Percentiles rank a stretch among this genome's conserved stretches.
Evolutionary conservation across 768 basidiomycete genomes (phyloP).

Genomic region (Boletellus ananiceps): DNA sequence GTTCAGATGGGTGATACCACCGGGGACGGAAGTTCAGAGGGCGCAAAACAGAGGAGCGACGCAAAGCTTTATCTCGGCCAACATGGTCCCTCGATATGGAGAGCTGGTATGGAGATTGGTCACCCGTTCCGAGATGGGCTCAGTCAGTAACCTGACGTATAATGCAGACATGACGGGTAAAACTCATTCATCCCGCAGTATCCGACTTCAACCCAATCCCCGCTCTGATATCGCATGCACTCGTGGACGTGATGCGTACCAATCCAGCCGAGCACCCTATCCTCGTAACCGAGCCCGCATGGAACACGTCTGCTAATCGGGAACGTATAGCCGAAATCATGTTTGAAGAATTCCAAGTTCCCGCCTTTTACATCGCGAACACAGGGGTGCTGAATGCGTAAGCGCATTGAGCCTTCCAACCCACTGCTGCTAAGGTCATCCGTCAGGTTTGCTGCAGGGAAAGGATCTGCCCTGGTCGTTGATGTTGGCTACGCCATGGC

Average conservation of each 20-base stretch:
- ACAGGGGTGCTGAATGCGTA: conserved; percentile 92
- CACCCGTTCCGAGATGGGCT: conserved; percentile 84
- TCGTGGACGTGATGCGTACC: conserved; percentile 71
- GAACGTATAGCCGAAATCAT: conserved; percentile 96
- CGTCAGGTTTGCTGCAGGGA: conserved; percentile 88
- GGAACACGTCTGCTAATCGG: conserved; percentile 91
- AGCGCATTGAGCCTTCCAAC: conserved; percentile 23
- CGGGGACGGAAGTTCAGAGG: conserved; percentile 29
- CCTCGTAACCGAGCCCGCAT: conserved; percentile 90
- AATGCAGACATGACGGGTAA: conserved; percentile 1
- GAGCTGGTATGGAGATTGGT: conserved; percentile 81
- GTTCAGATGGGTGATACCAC: conserved; percentile 40
- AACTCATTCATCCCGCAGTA: conserved; percentile 39
- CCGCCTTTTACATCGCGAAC: conserved; percentile 96
- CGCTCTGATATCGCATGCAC: conserved; percentile 67
- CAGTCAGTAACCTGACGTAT: conserved; percentile 45
- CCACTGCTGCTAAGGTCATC: conserved; percentile 7
- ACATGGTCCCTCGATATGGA: conserved; percentile 85
- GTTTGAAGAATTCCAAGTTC: conserved; percentile 93
- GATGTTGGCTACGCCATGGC: conserved; percentile 88
- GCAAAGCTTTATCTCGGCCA: conserved; percentile 79
- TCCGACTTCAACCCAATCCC: conserved; percentile 72
- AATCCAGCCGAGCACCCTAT: conserved; percentile 84
- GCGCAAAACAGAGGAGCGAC: conserved; percentile 36
- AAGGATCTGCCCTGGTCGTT: conserved; percentile 93